phyloP scores from a whole-genome alignment of 345 rosid genomes.

The Lepidium didymum region DNA sequence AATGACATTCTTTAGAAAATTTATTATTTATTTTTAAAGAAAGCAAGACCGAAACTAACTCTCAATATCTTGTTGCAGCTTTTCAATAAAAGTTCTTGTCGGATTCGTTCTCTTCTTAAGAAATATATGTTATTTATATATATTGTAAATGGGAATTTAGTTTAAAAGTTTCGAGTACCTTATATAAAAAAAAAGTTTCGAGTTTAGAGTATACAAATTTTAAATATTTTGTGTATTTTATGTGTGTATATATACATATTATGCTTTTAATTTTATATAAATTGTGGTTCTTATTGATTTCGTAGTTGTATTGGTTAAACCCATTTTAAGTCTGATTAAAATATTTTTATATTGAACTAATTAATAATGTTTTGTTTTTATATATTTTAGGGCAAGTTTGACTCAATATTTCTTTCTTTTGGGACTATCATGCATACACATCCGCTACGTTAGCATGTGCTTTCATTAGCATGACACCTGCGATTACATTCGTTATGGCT shows the following conservation, averaged over 20 bases:
- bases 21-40: conserved; percentile 33
- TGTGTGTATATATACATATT: no score
- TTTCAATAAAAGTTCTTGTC: conserved; percentile 51
- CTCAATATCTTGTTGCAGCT: conserved; percentile 42
- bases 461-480: conserved; percentile 64
- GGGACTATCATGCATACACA: conserved; percentile 61
- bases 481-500: conserved; percentile 58
- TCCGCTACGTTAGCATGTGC: conserved; percentile 66
- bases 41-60: conserved; percentile 57
- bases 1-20: no score
- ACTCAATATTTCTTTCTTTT: conserved; percentile 57
- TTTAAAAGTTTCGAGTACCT: no score
- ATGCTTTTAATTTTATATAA: no score
- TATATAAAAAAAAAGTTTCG: no score
- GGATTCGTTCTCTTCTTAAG: conserved; percentile 37
- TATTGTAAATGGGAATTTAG: no score
- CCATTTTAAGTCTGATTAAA: not conserved
- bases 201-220: no score
- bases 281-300: no score
- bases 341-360: not conserved
- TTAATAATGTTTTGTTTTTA: not conserved
- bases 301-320: not conserved
- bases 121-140: no score
- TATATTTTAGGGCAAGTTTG: conserved; percentile 49
- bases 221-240: no score